Evolutionary conservation across 192 early-diverging fungal genomes (phyloP).

Genomic region (Rhizophagus sp.): DNA sequence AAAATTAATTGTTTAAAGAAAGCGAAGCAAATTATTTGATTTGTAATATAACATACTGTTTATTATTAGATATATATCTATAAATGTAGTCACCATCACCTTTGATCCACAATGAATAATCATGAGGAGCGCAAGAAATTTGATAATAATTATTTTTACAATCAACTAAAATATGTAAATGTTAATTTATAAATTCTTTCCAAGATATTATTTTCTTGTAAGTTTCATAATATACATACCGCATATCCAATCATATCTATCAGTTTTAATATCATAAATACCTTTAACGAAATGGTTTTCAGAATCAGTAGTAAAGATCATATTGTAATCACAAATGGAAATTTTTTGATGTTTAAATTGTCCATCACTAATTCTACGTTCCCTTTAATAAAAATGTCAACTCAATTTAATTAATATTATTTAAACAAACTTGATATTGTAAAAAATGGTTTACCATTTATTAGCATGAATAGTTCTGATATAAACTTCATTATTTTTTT

Average conservation of each 20-base stretch:
- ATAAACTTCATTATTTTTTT: background rate
- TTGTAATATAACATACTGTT: too few relatives aligned
- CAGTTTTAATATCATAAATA: background rate
- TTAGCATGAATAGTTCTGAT: background rate
- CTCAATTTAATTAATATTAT: too few relatives aligned
- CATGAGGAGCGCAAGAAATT: background rate
- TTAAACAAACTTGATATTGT: too few relatives aligned
- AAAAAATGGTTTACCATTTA: background rate
- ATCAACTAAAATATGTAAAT: background rate
- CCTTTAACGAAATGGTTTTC: background rate
- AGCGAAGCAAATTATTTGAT: too few relatives aligned
- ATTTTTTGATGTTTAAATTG: background rate
- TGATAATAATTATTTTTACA: background rate
- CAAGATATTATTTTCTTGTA: background rate
- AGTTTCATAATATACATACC: background rate
- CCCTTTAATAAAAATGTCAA: too few relatives aligned
- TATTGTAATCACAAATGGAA: background rate
- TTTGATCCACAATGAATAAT: background rate
- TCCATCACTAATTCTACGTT: too few relatives aligned
- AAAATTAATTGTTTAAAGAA: too few relatives aligned
- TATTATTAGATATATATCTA: too few relatives aligned
- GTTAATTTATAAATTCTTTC: background rate
- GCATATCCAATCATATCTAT: background rate
- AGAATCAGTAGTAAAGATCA: background rate
- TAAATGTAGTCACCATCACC: too few relatives aligned